Conservation (phyloP, 2,329 filamentous ascomycete species). For the Pezicula carpinea region DNA sequence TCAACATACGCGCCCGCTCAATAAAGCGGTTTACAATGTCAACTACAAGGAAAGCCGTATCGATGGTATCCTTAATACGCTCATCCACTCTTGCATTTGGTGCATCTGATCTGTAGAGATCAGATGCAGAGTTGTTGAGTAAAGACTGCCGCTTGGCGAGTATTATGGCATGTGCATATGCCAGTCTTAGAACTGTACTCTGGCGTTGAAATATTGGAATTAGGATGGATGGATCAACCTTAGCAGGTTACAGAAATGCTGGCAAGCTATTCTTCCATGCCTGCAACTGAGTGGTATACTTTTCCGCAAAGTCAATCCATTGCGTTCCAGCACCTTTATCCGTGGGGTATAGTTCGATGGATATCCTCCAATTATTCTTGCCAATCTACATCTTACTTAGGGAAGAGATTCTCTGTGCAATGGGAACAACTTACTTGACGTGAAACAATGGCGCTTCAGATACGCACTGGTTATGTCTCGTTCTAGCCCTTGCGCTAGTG, state of each 20-base stretch:
- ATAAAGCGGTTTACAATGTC: conserved; percentile 37
- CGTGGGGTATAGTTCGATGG: conserved; percentile 35
- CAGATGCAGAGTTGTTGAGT: conserved; percentile 35
- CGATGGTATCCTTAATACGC: conserved; percentile 39
- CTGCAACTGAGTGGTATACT: conserved; percentile 34
- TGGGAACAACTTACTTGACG: conserved; percentile 27
- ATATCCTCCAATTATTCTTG: conserved; percentile 36
- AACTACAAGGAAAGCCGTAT: conserved; percentile 41
- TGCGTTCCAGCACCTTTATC: conserved; percentile 28
- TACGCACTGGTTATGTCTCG: background rate
- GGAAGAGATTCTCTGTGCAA: background rate
- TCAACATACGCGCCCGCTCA: conserved; percentile 32
- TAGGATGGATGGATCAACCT: conserved; percentile 38
- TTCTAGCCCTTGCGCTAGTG: background rate
- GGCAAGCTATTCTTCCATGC: conserved; percentile 37
- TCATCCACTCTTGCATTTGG: conserved; percentile 21
- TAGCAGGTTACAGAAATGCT: conserved; percentile 18
- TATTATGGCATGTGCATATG: conserved; percentile 51
- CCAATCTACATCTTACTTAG: conserved; percentile 24
- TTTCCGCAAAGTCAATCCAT: conserved; percentile 33
- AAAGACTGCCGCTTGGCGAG: conserved; percentile 51
- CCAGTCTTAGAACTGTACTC: conserved; percentile 47
- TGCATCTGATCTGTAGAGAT: conserved; percentile 23
- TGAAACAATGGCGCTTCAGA: conserved; percentile 33
- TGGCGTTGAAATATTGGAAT: conserved; percentile 43